Base-by-base conservation (phyloP, 805 yeast genomes). In the Saccharomycopsis microspora region DNA sequence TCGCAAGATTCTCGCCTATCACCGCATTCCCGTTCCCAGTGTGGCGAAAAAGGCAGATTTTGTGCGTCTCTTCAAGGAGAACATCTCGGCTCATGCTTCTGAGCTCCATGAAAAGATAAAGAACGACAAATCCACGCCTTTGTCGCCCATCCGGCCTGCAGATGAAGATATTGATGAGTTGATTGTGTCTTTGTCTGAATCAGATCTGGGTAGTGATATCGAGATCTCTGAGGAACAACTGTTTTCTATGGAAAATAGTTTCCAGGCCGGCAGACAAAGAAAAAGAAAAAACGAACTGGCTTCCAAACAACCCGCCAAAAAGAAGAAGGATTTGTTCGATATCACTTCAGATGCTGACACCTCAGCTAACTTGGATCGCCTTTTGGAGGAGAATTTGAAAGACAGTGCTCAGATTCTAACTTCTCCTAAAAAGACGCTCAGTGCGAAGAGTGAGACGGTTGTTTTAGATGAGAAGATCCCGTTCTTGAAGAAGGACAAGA, bases 1-100 rank as follows among this genome's bases (percentile, higher is more conserved):
- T 58, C 73, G 93, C 57, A 72, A 78, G 28, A 71, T 86, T 28
- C 67, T 90, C 46, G 63, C 69, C 8, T 80, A 75, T 47, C 74
- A 86, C 58, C 70, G 74, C n/a, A 68, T 89, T n/a, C 61, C 64
- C 1, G 80, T 71, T 58, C 72, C 83, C 0, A 66, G 82, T 1
- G 67, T 72, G 42, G 81, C 88, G 4, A 85, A 80, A 59, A 90
- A 90, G 61, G 64, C 74, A 5, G 78, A 76, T 8, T 68, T 88
- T 49, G 62, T 87, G 1, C 64, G 65, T n/a, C 57, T 82, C n/a
- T 85, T 79, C 63, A 66, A 73, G n/a, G 60, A 67, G 4, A 61
- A 78, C 5, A 65, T 85, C 44, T 66, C 64, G 10, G 78, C 84
- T 2, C 63, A 66, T 7, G 67, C 82, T 2, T 63, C 65, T 0